A percentile compares a stretch with the other conserved stretches of the same genome.
Evolutionary conservation across 495 filamentous ascomycete species (phyloP).

Genomic region (Tuber umbilicatum): DNA sequence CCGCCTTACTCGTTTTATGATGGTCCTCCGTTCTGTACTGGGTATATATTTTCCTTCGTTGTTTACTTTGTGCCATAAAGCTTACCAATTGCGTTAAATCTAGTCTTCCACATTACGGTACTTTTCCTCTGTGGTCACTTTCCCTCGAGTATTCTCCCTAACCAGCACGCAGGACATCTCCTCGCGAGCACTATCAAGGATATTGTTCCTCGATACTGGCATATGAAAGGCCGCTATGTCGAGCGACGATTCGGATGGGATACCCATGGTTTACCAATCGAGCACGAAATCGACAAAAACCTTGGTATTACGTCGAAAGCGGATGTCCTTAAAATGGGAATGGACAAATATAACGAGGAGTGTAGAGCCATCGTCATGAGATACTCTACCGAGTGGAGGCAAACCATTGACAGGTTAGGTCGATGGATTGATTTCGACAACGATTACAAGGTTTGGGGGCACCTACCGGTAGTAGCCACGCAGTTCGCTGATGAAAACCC

Average conservation of each 20-base stretch:
- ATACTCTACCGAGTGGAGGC: slow-evolving; percentile 80
- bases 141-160: slow-evolving; percentile 13
- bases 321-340: slow-evolving; percentile 77
- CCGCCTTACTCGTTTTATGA: slow-evolving; percentile 78
- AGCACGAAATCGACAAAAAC: slow-evolving; percentile 98
- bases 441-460: slow-evolving; percentile 72
- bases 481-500: slow-evolving; percentile 15
- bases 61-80: slow-evolving; percentile 6
- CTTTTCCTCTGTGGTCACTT: not conserved
- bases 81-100: slow-evolving; percentile 31
- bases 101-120: slow-evolving; percentile 83
- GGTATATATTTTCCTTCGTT: slow-evolving; percentile 28
- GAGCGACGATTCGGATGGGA: slow-evolving; percentile 70
- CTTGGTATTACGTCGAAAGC: slow-evolving; percentile 81
- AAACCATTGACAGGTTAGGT: slow-evolving; percentile 81
- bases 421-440: slow-evolving; percentile 99
- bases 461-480: not conserved
- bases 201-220: slow-evolving; percentile 94
- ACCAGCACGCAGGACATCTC: slow-evolving; percentile 52
- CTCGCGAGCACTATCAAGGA: slow-evolving; percentile 97
- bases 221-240: slow-evolving; percentile 91
- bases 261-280: slow-evolving; percentile 91
- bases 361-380: slow-evolving; percentile 93
- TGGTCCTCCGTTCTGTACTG: slow-evolving; percentile 58
- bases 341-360: slow-evolving; percentile 87